Percentiles rank a stretch among this genome's conserved stretches.
phyloP scores from a whole-genome alignment of 2,329 filamentous ascomycete species.

The Nannizzia gypsea region DNA sequence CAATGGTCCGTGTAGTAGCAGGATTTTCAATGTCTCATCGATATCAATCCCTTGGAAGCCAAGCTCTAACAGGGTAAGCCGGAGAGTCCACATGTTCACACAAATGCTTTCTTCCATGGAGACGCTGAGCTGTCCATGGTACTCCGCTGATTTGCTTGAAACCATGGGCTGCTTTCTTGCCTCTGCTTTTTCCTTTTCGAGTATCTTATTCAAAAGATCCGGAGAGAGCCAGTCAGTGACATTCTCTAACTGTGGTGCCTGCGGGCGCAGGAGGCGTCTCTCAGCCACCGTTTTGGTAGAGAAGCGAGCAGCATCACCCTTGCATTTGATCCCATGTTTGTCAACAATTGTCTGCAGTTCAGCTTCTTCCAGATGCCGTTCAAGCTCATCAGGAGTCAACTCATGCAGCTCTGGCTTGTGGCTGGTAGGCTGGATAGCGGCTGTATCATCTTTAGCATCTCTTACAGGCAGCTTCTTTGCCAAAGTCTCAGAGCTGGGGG shows the following conservation, averaged over 20 bases:
- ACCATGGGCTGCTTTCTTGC: constrained; percentile 23
- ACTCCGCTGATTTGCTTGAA: constrained; percentile 10
- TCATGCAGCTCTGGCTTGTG: constrained; percentile 18
- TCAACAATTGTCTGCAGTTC: constrained; percentile 81
- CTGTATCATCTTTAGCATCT: constrained; percentile 12
- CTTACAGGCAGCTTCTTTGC: constrained; percentile 6
- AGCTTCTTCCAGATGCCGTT: constrained; percentile 77
- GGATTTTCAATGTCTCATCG: constrained; percentile 51
- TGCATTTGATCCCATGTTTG: constrained; percentile 65
- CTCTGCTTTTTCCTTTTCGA: constrained; percentile 47
- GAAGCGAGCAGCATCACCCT: constrained; percentile 67
- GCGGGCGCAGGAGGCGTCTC: constrained; percentile 63
- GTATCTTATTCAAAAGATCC: constrained; percentile 64
- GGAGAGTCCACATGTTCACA: constrained; percentile 71
- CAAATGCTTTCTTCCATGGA: constrained; percentile 64
- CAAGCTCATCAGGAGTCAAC: constrained; percentile 72
- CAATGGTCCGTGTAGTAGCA: constrained; percentile 56
- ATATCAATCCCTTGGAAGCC: constrained; percentile 56
- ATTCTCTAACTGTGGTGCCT: constrained; percentile 59
- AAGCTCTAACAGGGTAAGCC: constrained; percentile 56
- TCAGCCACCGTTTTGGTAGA: constrained; percentile 72
- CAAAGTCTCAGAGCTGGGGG: neutral
- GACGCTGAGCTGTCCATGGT: constrained; percentile 26
- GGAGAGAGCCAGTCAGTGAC: constrained; percentile 66
- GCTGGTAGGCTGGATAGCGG: neutral